Conservation (phyloP, 306 rosid species). For the Cucurbita argyrosperma region DNA sequence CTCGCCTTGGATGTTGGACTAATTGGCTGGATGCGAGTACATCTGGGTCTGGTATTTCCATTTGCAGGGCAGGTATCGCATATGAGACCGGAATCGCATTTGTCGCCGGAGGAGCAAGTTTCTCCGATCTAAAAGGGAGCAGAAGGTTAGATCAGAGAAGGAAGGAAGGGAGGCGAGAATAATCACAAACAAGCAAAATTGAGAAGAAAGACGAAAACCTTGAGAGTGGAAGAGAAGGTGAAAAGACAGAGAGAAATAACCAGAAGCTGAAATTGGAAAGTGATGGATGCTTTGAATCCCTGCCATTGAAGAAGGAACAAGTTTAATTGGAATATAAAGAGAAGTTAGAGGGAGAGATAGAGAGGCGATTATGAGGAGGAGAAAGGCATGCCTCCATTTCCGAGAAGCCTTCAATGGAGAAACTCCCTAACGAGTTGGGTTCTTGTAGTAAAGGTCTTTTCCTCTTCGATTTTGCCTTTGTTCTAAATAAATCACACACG, state of each 20-base stretch:
- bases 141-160: background rate
- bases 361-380: background rate
- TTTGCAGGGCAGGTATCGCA: slow-evolving; percentile 65
- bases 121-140: slow-evolving; percentile 62
- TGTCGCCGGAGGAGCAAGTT: slow-evolving; percentile 44
- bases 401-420: background rate
- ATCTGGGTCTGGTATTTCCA: slow-evolving; percentile 86
- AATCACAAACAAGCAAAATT: background rate
- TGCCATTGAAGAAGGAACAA: slow-evolving; percentile 11
- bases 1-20: slow-evolving; percentile 51
- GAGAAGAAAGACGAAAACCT: slow-evolving; percentile 29
- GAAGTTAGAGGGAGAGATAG: background rate
- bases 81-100: slow-evolving; percentile 55
- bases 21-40: slow-evolving; percentile 49
- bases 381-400: background rate
- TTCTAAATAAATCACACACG: background rate
- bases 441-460: too few species aligned
- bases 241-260: slow-evolving; percentile 37
- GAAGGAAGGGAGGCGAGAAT: background rate
- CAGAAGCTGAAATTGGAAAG: slow-evolving; percentile 19
- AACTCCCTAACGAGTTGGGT: too few species aligned
- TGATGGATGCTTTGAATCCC: slow-evolving; percentile 8
- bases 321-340: background rate
- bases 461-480: background rate
- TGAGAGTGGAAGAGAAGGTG: slow-evolving; percentile 28